A percentile compares a stretch with the other conserved stretches of the same genome.
These are phyloP conservation scores for Diaporthe velutina DNA, from an alignment of 2,329 filamentous ascomycete species.

Conservation along the genomic window DNA sequence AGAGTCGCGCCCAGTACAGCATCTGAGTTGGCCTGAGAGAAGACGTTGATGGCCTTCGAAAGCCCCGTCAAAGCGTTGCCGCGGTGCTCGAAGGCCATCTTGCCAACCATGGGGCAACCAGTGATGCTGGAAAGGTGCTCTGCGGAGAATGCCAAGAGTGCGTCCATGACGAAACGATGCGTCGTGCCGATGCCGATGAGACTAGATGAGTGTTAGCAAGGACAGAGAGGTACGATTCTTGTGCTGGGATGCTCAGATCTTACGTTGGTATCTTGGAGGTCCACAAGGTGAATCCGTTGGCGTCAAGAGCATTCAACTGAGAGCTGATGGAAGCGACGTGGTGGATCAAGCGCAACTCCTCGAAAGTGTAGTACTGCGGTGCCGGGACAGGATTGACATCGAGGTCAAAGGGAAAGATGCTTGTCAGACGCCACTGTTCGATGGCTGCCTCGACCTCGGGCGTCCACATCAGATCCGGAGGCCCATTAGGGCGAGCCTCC, in stretches of 20 bases:
- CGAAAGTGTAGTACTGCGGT: slow-evolving; percentile 78
- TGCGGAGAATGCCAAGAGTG: slow-evolving; percentile 92
- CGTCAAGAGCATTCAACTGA: slow-evolving; percentile 81
- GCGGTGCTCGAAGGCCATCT: slow-evolving; percentile 90
- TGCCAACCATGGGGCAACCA: slow-evolving; percentile 85
- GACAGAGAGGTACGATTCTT: slow-evolving; percentile 35
- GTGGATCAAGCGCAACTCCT: slow-evolving; percentile 89
- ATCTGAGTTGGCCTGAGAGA: slow-evolving; percentile 89
- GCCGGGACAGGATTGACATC: slow-evolving; percentile 81
- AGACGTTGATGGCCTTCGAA: slow-evolving; percentile 86
- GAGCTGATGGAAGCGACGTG: slow-evolving; percentile 89
- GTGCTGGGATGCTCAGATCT: slow-evolving; percentile 51
- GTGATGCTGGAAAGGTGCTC: slow-evolving; percentile 93
- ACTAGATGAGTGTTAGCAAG: slow-evolving; percentile 56
- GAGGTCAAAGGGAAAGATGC: slow-evolving; percentile 87
- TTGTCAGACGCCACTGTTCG: slow-evolving; percentile 85
- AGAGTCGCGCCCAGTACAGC: slow-evolving; percentile 92
- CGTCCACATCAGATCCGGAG: slow-evolving; percentile 84
- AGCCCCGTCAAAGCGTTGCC: slow-evolving; percentile 88
- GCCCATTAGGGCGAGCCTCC: slow-evolving; percentile 72
- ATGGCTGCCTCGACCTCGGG: slow-evolving; percentile 86
- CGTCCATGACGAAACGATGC: slow-evolving; percentile 92
- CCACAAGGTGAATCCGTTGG: slow-evolving; percentile 91
- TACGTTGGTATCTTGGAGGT: slow-evolving; percentile 93
- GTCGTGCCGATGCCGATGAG: slow-evolving; percentile 86